Base-by-base conservation (phyloP, 257 asterid genomes). In the Fraxinus excelsior region DNA sequence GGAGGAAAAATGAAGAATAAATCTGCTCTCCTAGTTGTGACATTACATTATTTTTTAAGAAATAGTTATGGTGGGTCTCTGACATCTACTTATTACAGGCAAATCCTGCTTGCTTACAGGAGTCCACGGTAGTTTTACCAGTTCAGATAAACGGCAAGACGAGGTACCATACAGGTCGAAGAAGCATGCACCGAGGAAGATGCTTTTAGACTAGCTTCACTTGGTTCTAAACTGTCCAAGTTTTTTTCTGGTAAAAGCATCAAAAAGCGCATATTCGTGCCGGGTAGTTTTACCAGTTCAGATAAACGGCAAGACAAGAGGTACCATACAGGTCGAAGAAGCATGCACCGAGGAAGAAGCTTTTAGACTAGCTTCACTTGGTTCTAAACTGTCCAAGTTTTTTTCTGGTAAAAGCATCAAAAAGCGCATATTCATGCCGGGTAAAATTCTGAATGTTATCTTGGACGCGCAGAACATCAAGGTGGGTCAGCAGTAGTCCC, bases 221-320 rank as follows among this genome's bases (percentile, higher is more conserved):
- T 37, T 13, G 97, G 93, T 89, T 74, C 93, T 13, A 95, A 86
- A 81, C 73, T 95, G 40, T 88, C 92, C 80, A 93, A 86, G 78
- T 90, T 71, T 67, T 81, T 93, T 67, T 87, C 80, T 7, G 98
- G 97, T 5, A 85, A 87, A 84, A 76, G 80, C n/a, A 87, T 95
- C 72, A 91, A 85, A 84, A 93, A 91, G 87, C 87, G 87, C 53
- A 91, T 95, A n/a, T 95, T 85, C 29, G 97, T 95, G 42, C 90
- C 95, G 3, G 0, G 82, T 91, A 28, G 88, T 88, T 72, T 84
- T 95, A 62, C 97, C 98, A 0, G 96, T 93, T 72, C 99, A 91
- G 87, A 86, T 95, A 75, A 95, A 95, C 4, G 99, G 99, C 74
- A 95, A 95, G 90, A 95, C 97, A n/a, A n/a, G 98, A 83, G 97